Evolutionary conservation across 441 rosid genomes (phyloP).

Genomic region (Rhodomyrtus psidioides): DNA sequence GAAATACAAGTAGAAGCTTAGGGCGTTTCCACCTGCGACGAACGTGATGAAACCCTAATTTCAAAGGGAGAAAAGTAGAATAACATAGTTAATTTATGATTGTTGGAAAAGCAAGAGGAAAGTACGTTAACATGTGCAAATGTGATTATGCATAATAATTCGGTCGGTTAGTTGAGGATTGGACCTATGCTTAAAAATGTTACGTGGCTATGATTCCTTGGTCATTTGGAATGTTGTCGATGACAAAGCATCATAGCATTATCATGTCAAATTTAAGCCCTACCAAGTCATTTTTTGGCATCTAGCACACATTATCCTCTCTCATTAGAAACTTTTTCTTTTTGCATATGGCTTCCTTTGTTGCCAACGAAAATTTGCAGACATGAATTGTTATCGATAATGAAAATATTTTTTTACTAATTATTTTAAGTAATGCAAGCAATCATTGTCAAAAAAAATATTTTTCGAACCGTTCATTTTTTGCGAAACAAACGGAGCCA

Average conservation of each 20-base stretch:
- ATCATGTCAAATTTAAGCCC: not conserved
- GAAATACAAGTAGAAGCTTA: not conserved
- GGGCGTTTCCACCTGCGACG: not conserved
- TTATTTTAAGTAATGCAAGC: too few relatives aligned
- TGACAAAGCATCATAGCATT: not conserved
- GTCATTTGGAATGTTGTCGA: not conserved
- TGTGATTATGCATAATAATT: not conserved
- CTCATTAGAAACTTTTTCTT: not conserved
- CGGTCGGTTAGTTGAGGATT: not conserved
- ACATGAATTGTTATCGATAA: too few relatives aligned
- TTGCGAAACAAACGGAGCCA: too few relatives aligned
- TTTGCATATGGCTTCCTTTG: too few relatives aligned
- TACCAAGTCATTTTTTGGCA: not conserved
- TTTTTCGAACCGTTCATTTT: too few relatives aligned
- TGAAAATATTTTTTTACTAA: too few relatives aligned
- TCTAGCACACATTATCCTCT: not conserved
- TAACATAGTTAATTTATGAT: not conserved
- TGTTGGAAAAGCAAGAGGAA: not conserved
- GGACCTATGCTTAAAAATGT: not conserved
- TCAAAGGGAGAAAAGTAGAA: not conserved
- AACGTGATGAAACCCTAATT: not conserved
- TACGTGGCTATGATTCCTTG: not conserved
- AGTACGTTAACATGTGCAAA: not conserved
- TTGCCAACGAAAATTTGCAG: too few relatives aligned
- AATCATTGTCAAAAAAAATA: too few relatives aligned